These are phyloP conservation scores for Coelastrella sp. DNA, from an alignment of 139 green algal genomes.

Conservation along the genomic window DNA sequence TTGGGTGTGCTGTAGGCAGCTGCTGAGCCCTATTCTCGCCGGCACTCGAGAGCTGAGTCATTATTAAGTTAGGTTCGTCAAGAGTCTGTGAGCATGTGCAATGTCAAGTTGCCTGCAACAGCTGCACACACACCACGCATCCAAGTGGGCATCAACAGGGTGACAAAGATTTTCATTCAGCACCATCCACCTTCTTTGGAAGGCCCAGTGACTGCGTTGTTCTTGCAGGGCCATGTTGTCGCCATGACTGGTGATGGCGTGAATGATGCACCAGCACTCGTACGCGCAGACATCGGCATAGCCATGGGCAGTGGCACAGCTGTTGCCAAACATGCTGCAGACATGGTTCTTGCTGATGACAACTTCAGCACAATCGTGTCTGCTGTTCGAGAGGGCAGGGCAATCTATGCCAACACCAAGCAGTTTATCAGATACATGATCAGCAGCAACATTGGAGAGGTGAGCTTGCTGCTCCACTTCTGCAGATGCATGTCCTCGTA, in stretches of 20 bases:
- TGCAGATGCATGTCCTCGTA: no score
- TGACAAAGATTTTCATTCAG: neutral
- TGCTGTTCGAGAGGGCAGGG: slow-evolving; percentile 90
- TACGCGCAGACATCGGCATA: slow-evolving; percentile 86
- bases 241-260: slow-evolving; percentile 90
- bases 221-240: slow-evolving; percentile 81
- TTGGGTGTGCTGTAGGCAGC: neutral
- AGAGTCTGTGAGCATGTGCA: no score
- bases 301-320: slow-evolving; percentile 93
- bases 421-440: slow-evolving; percentile 99
- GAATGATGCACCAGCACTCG: slow-evolving; percentile 90
- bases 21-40: neutral
- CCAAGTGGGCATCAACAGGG: neutral
- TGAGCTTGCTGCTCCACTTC: slow-evolving; percentile 33
- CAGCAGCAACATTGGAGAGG: slow-evolving; percentile 96
- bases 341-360: slow-evolving; percentile 79
- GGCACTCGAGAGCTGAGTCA: neutral
- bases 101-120: no score
- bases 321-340: slow-evolving; percentile 86
- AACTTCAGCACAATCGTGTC: slow-evolving; percentile 94
- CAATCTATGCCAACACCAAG: slow-evolving; percentile 99
- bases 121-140: no score
- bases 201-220: neutral
- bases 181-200: neutral
- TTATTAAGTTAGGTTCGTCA: neutral